Evolutionary conservation across 306 rosid species (phyloP).

Genomic region (Prunus padus): DNA sequence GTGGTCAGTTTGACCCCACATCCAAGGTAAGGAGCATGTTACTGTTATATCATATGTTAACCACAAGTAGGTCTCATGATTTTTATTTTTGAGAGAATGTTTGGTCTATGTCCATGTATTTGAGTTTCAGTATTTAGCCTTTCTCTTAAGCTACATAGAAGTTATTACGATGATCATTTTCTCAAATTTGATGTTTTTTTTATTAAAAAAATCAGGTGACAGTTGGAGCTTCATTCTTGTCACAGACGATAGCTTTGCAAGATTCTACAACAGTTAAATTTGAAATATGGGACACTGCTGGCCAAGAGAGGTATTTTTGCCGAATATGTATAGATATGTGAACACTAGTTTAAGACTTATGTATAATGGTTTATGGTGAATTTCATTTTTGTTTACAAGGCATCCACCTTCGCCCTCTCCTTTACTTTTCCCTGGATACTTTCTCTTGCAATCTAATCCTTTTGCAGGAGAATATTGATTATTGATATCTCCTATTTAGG

Average conservation of each 20-base stretch:
- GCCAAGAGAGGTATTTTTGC: conserved; percentile 84
- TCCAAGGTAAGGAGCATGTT: conserved; percentile 70
- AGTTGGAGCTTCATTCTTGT: conserved; percentile 98
- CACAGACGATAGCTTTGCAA: conserved; percentile 97
- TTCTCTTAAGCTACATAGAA: neutral
- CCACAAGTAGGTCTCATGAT: neutral
- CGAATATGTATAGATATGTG: conserved; percentile 5
- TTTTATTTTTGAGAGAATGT: neutral
- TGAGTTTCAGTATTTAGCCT: neutral
- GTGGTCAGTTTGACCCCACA: conserved; percentile 98
- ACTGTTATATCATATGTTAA: neutral
- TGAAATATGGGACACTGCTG: conserved; percentile 99
- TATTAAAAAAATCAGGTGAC: conserved; percentile 69
- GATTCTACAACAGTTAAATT: conserved; percentile 98
- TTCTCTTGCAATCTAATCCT: neutral
- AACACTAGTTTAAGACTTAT: neutral
- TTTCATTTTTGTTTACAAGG: conserved; percentile 6
- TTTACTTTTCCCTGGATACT: conserved; percentile 11
- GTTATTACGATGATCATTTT: conserved; percentile 13
- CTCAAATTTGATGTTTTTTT: conserved; percentile 5
- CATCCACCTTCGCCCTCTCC: conserved; percentile 6
- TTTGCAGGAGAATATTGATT: conserved; percentile 19
- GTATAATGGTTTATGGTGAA: neutral
- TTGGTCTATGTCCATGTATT: neutral
- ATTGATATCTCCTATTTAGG: conserved; percentile 46